These are phyloP conservation scores for Santalum album DNA, from an alignment of 164 flowering plant species.

Conservation along the genomic window DNA sequence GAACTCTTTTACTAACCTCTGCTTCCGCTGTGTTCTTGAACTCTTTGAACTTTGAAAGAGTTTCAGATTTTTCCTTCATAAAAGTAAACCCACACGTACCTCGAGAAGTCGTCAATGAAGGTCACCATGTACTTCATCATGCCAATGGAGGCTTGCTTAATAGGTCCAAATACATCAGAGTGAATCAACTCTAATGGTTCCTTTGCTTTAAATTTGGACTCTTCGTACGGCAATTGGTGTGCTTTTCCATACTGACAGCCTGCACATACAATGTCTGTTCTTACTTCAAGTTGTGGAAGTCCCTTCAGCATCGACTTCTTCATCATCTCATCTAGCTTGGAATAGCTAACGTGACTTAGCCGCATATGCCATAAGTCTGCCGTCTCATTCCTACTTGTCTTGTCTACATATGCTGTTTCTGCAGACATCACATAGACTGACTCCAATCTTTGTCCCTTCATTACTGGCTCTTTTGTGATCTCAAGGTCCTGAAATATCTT, in stretches of 20 bases:
- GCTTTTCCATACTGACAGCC: neutral
- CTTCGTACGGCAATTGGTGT: neutral
- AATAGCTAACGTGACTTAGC: neutral
- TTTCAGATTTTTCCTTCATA: neutral
- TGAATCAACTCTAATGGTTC: neutral
- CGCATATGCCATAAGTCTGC: neutral
- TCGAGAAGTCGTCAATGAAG: constrained; percentile 2
- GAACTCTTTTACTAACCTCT: neutral
- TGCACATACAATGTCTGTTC: neutral
- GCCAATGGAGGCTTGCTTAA: neutral
- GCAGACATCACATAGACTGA: neutral
- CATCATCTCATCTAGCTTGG: neutral
- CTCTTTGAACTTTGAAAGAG: neutral
- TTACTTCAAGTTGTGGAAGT: neutral
- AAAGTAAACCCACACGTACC: neutral
- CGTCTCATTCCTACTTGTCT: neutral
- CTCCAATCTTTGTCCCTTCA: neutral
- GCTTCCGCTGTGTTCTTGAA: neutral
- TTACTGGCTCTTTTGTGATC: neutral
- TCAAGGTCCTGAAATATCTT: neutral
- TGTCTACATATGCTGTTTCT: neutral
- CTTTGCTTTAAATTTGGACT: neutral
- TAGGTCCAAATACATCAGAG: neutral
- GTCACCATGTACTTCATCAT: neutral
- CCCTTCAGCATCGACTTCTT: neutral